Conservation (phyloP, 768 basidiomycete species). For the Neoboletus magnificus region DNA sequence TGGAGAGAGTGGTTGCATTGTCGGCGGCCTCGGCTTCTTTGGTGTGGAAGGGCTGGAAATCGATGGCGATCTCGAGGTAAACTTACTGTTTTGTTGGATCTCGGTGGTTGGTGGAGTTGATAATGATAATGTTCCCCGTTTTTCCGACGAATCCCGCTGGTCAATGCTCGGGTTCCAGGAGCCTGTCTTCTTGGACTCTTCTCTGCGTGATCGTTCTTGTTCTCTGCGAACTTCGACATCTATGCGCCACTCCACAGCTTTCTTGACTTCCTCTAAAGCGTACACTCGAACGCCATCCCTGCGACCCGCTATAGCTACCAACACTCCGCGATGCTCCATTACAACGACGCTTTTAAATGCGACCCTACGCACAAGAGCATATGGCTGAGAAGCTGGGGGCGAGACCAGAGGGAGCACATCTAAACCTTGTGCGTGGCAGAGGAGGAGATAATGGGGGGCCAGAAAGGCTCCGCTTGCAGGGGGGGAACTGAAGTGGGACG, state of each 20-base stretch:
- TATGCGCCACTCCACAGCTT: slow-evolving; percentile 84
- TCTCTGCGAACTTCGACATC: slow-evolving; percentile 77
- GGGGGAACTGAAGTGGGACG: slow-evolving; percentile 74
- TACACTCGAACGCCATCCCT: slow-evolving; percentile 86
- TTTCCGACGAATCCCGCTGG: slow-evolving; percentile 45
- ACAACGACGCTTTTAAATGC: slow-evolving; percentile 85
- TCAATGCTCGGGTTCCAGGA: slow-evolving; percentile 34
- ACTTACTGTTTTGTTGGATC: slow-evolving; percentile 18
- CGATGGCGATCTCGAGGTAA: slow-evolving; percentile 19
- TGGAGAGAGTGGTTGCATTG: slow-evolving; percentile 21
- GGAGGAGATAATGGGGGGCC: slow-evolving; percentile 74
- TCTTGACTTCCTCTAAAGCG: slow-evolving; percentile 82
- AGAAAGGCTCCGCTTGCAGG: slow-evolving; percentile 79
- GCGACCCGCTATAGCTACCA: slow-evolving; percentile 87
- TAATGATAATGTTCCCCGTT: slow-evolving; percentile 45
- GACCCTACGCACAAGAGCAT: slow-evolving; percentile 77
- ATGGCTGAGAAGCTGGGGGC: slow-evolving; percentile 73
- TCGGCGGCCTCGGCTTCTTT: slow-evolving; percentile 28
- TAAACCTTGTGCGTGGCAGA: slow-evolving; percentile 83
- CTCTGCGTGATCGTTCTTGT: slow-evolving; percentile 65
- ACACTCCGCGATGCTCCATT: slow-evolving; percentile 87
- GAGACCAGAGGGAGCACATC: slow-evolving; percentile 79
- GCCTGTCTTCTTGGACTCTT: slow-evolving; percentile 56
- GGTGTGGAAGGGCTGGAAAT: slow-evolving; percentile 13
- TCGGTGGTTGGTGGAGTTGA: slow-evolving; percentile 46